These are phyloP conservation scores for Trichoderma pleuroti DNA, from an alignment of 2,329 filamentous ascomycete genomes.

Conservation along the genomic window DNA sequence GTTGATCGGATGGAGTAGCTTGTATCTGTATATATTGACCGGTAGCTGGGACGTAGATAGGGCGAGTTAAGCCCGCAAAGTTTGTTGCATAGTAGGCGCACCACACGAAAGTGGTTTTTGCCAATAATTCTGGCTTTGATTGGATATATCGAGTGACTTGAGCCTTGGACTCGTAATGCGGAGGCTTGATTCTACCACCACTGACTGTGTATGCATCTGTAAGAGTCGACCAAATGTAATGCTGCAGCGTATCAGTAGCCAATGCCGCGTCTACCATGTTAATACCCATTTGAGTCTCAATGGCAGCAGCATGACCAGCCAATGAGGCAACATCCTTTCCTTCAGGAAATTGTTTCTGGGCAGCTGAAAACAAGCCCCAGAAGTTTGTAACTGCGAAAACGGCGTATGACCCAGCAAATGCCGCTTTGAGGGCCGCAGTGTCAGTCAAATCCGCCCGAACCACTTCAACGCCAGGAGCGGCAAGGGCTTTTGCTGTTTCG, in stretches of 20 bases:
- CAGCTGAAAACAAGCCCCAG: not conserved
- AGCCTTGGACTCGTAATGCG: constrained; percentile 4
- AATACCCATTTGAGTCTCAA: not conserved
- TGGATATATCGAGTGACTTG: not conserved
- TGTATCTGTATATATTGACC: not conserved
- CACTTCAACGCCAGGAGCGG: constrained; percentile 29
- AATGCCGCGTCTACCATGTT: not conserved
- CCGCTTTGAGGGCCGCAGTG: constrained; percentile 25
- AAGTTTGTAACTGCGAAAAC: constrained; percentile 34
- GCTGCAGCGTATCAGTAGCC: not conserved
- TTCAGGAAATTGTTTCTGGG: not conserved
- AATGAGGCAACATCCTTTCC: not conserved
- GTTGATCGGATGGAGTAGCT: not conserved
- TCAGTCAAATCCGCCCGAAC: constrained; percentile 30
- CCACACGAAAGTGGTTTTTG: constrained; percentile 5
- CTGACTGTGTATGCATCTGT: not conserved
- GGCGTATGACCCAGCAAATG: constrained; percentile 33
- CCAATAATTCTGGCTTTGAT: not conserved
- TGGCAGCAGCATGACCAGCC: not conserved
- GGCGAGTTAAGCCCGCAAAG: not conserved
- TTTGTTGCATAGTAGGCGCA: constrained; percentile 1
- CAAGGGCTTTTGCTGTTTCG: constrained; percentile 29
- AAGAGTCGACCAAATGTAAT: constrained; percentile 1
- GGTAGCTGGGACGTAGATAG: not conserved
- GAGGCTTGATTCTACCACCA: not conserved